Evolutionary conservation across 139 green algal species (phyloP), one percentile per base, ranked within the genome.

Genomic region (Spirogloea muscicola): DNA sequence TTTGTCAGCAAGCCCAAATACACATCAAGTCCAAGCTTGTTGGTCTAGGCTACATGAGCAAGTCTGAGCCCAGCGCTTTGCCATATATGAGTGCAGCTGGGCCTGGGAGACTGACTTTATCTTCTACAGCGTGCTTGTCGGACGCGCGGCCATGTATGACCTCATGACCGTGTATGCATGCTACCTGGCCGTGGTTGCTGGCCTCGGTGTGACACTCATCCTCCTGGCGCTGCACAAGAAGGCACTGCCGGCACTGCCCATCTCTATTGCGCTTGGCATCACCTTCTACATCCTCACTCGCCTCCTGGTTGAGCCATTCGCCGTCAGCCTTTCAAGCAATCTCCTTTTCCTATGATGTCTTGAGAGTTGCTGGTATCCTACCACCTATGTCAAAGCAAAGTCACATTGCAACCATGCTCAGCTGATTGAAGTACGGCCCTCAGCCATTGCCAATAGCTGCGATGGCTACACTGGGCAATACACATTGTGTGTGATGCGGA

Each of bases 21-120:
- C n/a, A n/a, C n/a, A n/a, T n/a, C n/a, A n/a, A n/a, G n/a, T n/a
- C n/a, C n/a, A n/a, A n/a, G n/a, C n/a, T n/a, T n/a, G n/a, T n/a
- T n/a, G n/a, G n/a, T n/a, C n/a, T n/a, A n/a, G n/a, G n/a, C n/a
- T n/a, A n/a, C n/a, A n/a, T n/a, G n/a, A n/a, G n/a, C n/a, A n/a
- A n/a, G n/a, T n/a, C n/a, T n/a, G n/a, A n/a, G n/a, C n/a, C n/a
- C n/a, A n/a, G n/a, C n/a, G n/a, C n/a, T n/a, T n/a, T n/a, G n/a
- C n/a, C n/a, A n/a, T n/a, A n/a, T n/a, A n/a, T n/a, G n/a, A n/a
- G n/a, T n/a, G n/a, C n/a, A n/a, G 86, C 89, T 99, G 46, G 94
- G 94, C 29, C 73, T 98, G 18, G 92, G 92, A 3, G 94, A 98
- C n/a, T n/a, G n/a, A n/a, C 86, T 97, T 98, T 82, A 97, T 98